Evolutionary conservation across 1,284 basidiomycete genomes (phyloP), one percentile per base, ranked within the genome.

Genomic region (Puccinia coronata): DNA sequence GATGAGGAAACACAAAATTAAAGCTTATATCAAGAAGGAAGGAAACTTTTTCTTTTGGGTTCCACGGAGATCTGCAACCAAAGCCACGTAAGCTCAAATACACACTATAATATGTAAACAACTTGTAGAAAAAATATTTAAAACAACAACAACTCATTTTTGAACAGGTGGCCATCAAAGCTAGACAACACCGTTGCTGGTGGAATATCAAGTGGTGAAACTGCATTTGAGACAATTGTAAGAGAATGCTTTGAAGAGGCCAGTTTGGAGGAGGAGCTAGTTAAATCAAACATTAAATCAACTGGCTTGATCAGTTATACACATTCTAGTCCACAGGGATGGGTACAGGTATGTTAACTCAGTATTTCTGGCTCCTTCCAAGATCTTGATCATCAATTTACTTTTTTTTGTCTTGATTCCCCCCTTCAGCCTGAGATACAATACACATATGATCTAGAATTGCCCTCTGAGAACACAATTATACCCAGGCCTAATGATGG

Each of bases 221-320:
- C 88, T 0, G 88, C 90, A 0, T 90, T 92, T 76, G 92, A 95
- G 78, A 89, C 91, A 3, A 88, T 98, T 75, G 89, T 97, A 59
- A 96, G 97, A 85, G 96, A 99, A 87, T 92, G 93, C 83, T 91
- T 91, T 88, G 96, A 98, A 85, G 95, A 98, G 86, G 96, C 94
- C 20, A 93, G 91, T 83, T 88, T 97, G 28, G 87, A 89, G 0
- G 90, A 91, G 76, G 86, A 88, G 16, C 84, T 94, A 47, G 90
- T 93, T 1, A 87, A 88, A 67, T 86, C 88, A 59, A 86, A 91
- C 82, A 88, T 91, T 25, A 91, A 89, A 83, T 47, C 77, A 12
- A 89, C 88, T n/a, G 91, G 91, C 4, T 88, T 88, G 5, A 86
- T 92, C 72, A 84, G 85, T 14, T 85, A 83, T 82, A 82, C 84